Percentiles rank a stretch among this genome's conserved stretches.
Conservation (phyloP, 2,329 filamentous ascomycete species). For the Nothophoma quercina region DNA sequence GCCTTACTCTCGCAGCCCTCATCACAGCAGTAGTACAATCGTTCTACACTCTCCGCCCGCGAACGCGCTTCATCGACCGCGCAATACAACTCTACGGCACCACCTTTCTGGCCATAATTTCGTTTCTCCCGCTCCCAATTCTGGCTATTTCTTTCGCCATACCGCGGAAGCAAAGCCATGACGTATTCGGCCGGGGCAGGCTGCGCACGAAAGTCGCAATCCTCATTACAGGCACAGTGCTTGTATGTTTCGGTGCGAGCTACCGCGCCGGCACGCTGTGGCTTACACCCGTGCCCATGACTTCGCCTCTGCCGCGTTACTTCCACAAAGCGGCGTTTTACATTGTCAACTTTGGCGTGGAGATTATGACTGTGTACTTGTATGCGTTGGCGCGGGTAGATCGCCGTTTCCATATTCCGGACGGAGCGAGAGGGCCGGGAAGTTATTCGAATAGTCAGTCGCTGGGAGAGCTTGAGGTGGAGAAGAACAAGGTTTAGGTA, state of each 20-base stretch:
- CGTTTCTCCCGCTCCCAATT: slow-evolving; percentile 71
- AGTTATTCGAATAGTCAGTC: slow-evolving; percentile 10
- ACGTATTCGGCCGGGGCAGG: slow-evolving; percentile 72
- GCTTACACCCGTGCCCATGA: slow-evolving; percentile 53
- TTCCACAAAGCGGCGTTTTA: slow-evolving; percentile 77
- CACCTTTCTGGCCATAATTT: slow-evolving; percentile 69
- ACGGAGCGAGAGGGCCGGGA: slow-evolving; percentile 65
- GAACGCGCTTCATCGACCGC: slow-evolving; percentile 62
- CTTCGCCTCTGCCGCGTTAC: slow-evolving; percentile 70
- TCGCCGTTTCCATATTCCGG: slow-evolving; percentile 75
- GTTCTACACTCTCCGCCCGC: slow-evolving; percentile 69
- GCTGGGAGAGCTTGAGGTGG: not conserved
- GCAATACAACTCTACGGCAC: slow-evolving; percentile 69
- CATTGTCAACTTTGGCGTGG: slow-evolving; percentile 76
- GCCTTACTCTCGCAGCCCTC: slow-evolving; percentile 68
- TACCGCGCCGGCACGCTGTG: slow-evolving; percentile 71
- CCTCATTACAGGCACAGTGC: slow-evolving; percentile 62
- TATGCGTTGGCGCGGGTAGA: slow-evolving; percentile 76
- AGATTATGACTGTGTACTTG: slow-evolving; percentile 71
- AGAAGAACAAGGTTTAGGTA: too few species aligned
- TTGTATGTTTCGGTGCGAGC: slow-evolving; percentile 72
- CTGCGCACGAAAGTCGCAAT: slow-evolving; percentile 71
- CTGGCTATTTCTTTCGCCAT: slow-evolving; percentile 56
- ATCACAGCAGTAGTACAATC: slow-evolving; percentile 69
- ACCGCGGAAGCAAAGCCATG: slow-evolving; percentile 53